Base-by-base conservation (phyloP, 164 flowering plant genomes). In the Annona squamosa region DNA sequence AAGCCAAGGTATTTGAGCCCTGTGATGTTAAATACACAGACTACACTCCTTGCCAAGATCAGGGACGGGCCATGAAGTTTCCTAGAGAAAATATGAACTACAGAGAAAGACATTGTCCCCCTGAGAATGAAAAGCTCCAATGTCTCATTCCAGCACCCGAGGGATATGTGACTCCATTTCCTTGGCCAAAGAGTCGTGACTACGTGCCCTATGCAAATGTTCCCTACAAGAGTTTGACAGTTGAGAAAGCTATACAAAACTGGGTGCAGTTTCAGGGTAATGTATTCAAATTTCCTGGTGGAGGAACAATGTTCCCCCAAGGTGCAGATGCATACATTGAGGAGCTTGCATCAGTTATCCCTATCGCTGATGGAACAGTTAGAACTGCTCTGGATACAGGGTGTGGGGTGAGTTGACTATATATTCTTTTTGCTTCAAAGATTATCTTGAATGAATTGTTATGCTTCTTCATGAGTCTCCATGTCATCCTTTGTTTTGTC, bases 261-360 rank as follows among this genome's bases (percentile, higher is more conserved):
- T 94, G 99, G 99, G 97, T 94, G 4, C 83, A 90, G 82, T 91
- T 73, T 83, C 84, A 90, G 81, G 99, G 99, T 47, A 78, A 91
- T 70, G 97, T 92, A 17, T 92, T 92, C 75, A 92, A 90, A 76
- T 94, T 94, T 83, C 99, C 99, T 0, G 99, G 99, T 69, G 99
- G 99, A 59, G 99, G 99, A 72, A 94, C 99, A 46, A 92, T 92
- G 99, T 94, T 94, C 70, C 99, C 99, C 76, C 91, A 92, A 69
- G 99, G 99, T 10, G 97, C 99, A 61, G 99, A 94, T 88, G 91
- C 91, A 65, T 94, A 94, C 77, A 94, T 94, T 72, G 90, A 92
- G 72, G 95, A 94, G 76, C 93, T 94, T 79, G 99, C 94, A 3
- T 77, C 91, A 43, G 91, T 94, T 41, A 91, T 94, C 76, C 97